Evolutionary conservation across 345 rosid species (phyloP), one percentile per base, ranked within the genome.

Genomic region (Brassica rapa): DNA sequence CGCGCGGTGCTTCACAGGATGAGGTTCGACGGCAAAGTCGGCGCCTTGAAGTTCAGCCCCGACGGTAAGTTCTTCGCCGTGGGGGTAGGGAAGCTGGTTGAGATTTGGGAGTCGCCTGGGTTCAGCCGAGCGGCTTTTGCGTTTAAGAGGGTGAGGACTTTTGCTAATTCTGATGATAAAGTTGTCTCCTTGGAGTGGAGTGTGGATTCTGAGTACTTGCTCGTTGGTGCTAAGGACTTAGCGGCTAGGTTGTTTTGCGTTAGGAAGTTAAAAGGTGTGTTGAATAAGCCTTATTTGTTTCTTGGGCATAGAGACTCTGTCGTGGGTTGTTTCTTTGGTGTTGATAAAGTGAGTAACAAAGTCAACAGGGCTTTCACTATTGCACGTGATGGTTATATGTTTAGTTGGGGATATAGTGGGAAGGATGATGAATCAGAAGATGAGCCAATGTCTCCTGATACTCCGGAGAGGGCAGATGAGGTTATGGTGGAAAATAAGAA

Each of bases 61-160:
- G 82, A 90, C 33, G 94, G 98, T 6, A 89, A 86, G 53, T 84
- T 77, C 64, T 85, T 95, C 23, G 99, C 98, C 0, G 94, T 91
- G 2, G 99, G 87, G 9, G 37, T 85, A 0, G 98, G 97, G 19
- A 95, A 93, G 62, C 79, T 95, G 82, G 88, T 95, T n/a, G 92
- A 95, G 80, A 87, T 95, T 6, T 95, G 98, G 98, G 83, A 87
- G 63, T 89, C 97, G 1, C 99, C 98, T 8, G 96, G 93, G 37
- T 95, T 90, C 59, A 87, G 82, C 65, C 87, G 83, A 68, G 96
- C 88, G 33, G 86, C 83, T 60, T 93, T 93, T 51, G 89, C 92
- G 19, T 93, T 95, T 60, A 86, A 93, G 72, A 77, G 86, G 82
- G 79, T 86, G 57, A 90, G 94, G 86, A 95, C 97, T 25, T 84